These are phyloP conservation scores for Pseudogymnoascus sp. DNA, from an alignment of 2,329 filamentous ascomycete genomes.

Conservation along the genomic window DNA sequence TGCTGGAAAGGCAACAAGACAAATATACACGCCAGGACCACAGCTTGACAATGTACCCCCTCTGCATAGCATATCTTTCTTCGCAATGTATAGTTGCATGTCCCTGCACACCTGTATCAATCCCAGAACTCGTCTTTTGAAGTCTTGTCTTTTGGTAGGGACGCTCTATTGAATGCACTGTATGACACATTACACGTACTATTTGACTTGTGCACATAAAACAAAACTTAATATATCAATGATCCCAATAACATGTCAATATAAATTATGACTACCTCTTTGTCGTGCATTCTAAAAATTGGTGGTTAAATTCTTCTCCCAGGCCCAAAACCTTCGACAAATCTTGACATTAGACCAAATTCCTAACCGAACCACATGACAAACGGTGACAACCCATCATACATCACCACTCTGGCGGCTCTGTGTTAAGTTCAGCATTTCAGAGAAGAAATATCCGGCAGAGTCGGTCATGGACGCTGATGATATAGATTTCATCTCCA, in stretches of 20 bases:
- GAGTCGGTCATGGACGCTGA: slow-evolving; percentile 23
- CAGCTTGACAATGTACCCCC: not conserved
- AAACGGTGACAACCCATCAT: not conserved
- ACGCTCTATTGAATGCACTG: not conserved
- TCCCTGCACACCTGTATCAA: not conserved
- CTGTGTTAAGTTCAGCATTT: slow-evolving; percentile 1
- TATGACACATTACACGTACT: not conserved
- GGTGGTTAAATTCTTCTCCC: not conserved
- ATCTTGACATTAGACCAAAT: slow-evolving; percentile 7
- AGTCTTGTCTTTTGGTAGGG: not conserved
- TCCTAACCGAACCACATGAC: slow-evolving; percentile 11
- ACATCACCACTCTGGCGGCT: not conserved
- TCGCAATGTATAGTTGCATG: not conserved
- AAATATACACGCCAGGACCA: not conserved
- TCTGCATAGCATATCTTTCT: not conserved
- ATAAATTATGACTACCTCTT: not conserved
- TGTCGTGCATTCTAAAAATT: not conserved
- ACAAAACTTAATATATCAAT: not conserved
- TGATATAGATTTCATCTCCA: slow-evolving; percentile 19
- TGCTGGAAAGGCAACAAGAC: not conserved
- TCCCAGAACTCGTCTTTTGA: not conserved
- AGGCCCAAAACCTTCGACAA: not conserved
- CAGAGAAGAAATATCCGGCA: not conserved
- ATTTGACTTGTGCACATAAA: not conserved
- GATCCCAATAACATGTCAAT: not conserved